Conservation (phyloP, 2,329 filamentous ascomycete species). For the Xylariaceae sp. region DNA sequence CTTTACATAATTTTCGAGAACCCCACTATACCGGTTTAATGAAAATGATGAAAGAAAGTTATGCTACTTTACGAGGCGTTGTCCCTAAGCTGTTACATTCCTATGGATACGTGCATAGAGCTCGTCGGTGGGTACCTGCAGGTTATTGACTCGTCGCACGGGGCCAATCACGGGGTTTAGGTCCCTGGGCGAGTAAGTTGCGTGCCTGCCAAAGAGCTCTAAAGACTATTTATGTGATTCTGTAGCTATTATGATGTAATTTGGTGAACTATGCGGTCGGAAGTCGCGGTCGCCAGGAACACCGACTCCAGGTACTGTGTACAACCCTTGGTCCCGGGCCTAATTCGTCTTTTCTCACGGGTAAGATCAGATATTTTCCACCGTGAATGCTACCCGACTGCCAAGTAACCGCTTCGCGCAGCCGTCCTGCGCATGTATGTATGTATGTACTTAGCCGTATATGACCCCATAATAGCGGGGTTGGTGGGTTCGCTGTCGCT, state of each 20-base stretch:
- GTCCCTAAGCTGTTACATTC: no score
- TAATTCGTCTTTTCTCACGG: no score
- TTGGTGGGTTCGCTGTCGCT: not conserved
- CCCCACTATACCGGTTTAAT: not conserved
- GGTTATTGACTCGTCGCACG: not conserved
- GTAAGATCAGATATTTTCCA: no score
- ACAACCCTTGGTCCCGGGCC: no score
- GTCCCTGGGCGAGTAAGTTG: not conserved
- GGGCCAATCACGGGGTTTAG: not conserved
- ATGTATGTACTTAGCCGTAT: not conserved
- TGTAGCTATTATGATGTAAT: not conserved
- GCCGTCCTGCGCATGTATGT: not conserved
- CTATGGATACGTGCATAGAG: no score
- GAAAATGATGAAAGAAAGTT: not conserved
- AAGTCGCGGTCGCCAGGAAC: no score
- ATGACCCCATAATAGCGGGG: not conserved
- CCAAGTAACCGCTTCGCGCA: no score
- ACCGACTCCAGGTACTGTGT: no score
- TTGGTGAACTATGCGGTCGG: not conserved
- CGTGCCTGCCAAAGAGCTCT: not conserved
- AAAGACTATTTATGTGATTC: not conserved
- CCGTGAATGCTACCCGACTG: no score
- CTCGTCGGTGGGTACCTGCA: not conserved
- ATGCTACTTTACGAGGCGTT: no score
- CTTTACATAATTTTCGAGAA: not conserved